Evolutionary conservation across 2,329 filamentous ascomycete species (phyloP).

Genomic region (Chaetomium strumarium): DNA sequence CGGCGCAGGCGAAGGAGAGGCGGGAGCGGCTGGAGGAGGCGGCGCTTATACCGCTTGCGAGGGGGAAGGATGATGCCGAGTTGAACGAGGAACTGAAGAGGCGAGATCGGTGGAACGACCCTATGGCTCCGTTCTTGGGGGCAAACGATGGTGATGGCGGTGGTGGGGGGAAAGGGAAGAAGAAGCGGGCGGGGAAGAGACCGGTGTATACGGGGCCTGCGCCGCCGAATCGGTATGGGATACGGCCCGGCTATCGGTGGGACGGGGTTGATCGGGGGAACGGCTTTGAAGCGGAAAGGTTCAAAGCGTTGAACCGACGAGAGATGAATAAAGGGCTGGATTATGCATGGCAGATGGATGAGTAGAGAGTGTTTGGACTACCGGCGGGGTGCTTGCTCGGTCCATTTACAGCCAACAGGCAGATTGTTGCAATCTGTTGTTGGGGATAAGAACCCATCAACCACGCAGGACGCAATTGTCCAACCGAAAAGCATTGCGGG

Average conservation of each 20-base stretch:
- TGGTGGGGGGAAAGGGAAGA: slow-evolving; percentile 18
- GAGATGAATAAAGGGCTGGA: slow-evolving; percentile 73
- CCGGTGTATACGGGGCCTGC: slow-evolving; percentile 74
- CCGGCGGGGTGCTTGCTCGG: too few relatives aligned
- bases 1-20: slow-evolving; percentile 57
- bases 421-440: too few relatives aligned
- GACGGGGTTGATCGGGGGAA: slow-evolving; percentile 93
- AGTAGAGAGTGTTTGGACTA: slow-evolving; percentile 12
- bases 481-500: too few relatives aligned
- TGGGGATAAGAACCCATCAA: not conserved
- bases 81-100: slow-evolving; percentile 80
- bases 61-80: slow-evolving; percentile 75
- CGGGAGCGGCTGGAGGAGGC: slow-evolving; percentile 71
- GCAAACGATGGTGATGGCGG: slow-evolving; percentile 18
- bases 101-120: slow-evolving; percentile 84
- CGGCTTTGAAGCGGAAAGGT: slow-evolving; percentile 90
- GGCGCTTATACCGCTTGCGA: slow-evolving; percentile 71
- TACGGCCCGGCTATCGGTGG: slow-evolving; percentile 88
- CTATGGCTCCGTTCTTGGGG: slow-evolving; percentile 72
- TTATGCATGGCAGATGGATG: slow-evolving; percentile 94
- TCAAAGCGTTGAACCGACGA: slow-evolving; percentile 75
- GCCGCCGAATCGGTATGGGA: slow-evolving; percentile 88
- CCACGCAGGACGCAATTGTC: too few relatives aligned
- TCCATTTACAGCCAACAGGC: too few relatives aligned
- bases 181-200: slow-evolving; percentile 37